Evolutionary conservation across 2,329 filamentous ascomycete genomes (phyloP).

Genomic region (Paraphaeosphaeria sporulosa): DNA sequence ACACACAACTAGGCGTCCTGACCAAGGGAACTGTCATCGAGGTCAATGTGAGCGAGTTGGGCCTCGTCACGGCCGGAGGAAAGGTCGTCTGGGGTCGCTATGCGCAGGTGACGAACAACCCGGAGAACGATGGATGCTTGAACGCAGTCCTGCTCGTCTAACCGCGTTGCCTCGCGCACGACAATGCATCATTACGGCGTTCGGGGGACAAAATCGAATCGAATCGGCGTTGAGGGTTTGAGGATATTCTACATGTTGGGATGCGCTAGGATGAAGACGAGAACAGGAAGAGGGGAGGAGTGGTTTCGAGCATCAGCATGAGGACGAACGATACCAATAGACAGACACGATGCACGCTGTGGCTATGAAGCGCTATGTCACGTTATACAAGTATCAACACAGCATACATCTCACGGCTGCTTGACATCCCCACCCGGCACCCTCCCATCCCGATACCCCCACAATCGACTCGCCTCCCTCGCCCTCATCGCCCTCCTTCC

Average conservation of each 20-base stretch:
- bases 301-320: background rate
- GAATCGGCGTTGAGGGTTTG: conserved; percentile 12
- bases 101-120: conserved; percentile 48
- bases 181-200: conserved; percentile 10
- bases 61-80: conserved; percentile 86
- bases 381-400: too few relatives aligned
- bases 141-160: conserved; percentile 48
- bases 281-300: background rate
- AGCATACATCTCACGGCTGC: background rate
- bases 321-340: background rate
- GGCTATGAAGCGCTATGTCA: too few relatives aligned
- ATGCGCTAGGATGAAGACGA: background rate
- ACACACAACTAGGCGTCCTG: too few relatives aligned
- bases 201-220: conserved; percentile 5
- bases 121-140: conserved; percentile 49
- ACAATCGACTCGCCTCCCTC: conserved; percentile 15
- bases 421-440: conserved; percentile 6
- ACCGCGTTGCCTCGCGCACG: background rate
- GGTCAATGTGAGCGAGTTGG: conserved; percentile 92
- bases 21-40: conserved; percentile 68
- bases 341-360: background rate
- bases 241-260: background rate
- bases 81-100: conserved; percentile 65
- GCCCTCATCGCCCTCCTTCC: background rate
- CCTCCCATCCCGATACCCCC: conserved; percentile 15